Conservation (phyloP, 108 stramenopile species). For the Pseudonitzschia pungens region DNA sequence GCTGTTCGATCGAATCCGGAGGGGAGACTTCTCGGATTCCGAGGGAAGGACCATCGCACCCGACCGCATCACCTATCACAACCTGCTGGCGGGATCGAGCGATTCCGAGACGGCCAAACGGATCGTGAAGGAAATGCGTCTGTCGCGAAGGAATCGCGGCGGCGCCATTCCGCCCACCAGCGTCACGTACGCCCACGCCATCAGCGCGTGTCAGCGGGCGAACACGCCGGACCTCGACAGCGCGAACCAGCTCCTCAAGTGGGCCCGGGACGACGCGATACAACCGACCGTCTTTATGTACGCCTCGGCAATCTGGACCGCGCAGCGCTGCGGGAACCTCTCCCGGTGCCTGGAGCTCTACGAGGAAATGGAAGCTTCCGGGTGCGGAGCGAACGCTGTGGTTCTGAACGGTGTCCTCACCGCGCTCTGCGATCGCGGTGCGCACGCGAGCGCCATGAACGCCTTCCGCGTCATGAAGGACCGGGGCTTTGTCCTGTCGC, state of each 20-base stretch:
- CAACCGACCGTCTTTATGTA: constrained; percentile 65
- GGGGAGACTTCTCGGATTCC: constrained; percentile 35
- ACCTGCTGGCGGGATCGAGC: constrained; percentile 44
- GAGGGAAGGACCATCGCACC: constrained; percentile 7
- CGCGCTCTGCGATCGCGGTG: constrained; percentile 41
- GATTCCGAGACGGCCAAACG: constrained; percentile 32
- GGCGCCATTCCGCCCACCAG: constrained; percentile 48
- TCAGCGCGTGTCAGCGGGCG: constrained; percentile 50
- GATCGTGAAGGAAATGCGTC: constrained; percentile 54
- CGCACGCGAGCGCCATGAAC: constrained; percentile 43
- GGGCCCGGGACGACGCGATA: constrained; percentile 46
- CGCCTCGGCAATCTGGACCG: constrained; percentile 74
- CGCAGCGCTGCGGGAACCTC: constrained; percentile 49
- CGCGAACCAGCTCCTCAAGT: constrained; percentile 40
- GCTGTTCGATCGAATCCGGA: constrained; percentile 43
- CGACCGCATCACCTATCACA: constrained; percentile 58
- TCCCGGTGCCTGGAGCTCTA: constrained; percentile 37
- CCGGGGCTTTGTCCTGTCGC: constrained; percentile 3
- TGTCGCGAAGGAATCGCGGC: constrained; percentile 61
- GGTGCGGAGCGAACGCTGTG: constrained; percentile 38
- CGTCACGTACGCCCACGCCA: constrained; percentile 62
- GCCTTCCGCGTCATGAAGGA: constrained; percentile 53
- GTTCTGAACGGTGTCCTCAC: constrained; percentile 67
- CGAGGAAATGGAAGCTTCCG: constrained; percentile 45
- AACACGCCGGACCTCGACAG: constrained; percentile 37